Evolutionary conservation across 306 rosid genomes (phyloP).

Genomic region (Hippophae rhamnoides): DNA sequence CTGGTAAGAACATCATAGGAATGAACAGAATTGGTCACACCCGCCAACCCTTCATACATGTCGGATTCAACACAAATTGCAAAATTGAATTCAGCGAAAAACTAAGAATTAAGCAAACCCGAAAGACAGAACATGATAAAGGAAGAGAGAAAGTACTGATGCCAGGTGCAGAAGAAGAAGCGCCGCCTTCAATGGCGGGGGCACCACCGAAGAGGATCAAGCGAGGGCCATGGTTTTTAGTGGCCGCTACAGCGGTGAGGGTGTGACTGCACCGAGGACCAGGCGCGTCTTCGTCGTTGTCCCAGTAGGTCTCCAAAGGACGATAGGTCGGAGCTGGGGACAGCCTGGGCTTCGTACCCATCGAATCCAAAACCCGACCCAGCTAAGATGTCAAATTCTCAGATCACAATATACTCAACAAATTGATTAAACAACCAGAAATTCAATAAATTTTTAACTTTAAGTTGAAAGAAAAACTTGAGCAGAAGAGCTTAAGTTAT

Average conservation of each 20-base stretch:
- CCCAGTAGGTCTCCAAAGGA: conserved; percentile 59
- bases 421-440: no score
- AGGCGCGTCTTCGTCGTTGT: conserved; percentile 74
- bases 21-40: conserved; percentile 90
- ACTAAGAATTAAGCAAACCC: neutral
- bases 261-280: conserved; percentile 94
- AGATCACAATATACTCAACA: neutral
- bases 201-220: conserved; percentile 92
- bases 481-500: no score
- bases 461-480: no score
- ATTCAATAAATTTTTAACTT: no score
- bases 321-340: conserved; percentile 83
- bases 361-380: conserved; percentile 13
- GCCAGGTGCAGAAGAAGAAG: conserved; percentile 75
- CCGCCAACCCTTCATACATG: conserved; percentile 62
- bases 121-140: neutral
- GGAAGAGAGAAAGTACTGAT: conserved; percentile 36
- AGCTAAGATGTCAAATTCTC: conserved; percentile 4
- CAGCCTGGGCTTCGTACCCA: conserved; percentile 93
- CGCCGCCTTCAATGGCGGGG: conserved; percentile 96
- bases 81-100: neutral
- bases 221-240: conserved; percentile 73
- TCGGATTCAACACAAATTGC: neutral
- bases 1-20: conserved; percentile 70
- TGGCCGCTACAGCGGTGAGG: conserved; percentile 82